Evolutionary conservation across 2,329 filamentous ascomycete genomes (phyloP).

Genomic region (Alternaria gansuensis): DNA sequence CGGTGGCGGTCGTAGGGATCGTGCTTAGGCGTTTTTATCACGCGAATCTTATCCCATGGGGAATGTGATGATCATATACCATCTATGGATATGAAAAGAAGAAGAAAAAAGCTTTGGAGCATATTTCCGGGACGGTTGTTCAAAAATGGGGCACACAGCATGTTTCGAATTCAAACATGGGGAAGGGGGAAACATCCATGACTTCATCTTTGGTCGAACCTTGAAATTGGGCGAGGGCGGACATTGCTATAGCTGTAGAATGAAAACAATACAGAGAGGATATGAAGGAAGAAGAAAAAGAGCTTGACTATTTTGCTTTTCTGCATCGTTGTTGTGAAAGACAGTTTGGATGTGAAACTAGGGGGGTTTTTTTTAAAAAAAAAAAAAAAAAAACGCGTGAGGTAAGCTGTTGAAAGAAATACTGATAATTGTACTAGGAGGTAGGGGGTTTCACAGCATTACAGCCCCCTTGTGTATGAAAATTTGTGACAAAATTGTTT

Average conservation of each 20-base stretch:
- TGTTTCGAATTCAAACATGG: constrained; percentile 2
- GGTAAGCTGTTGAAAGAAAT: background rate
- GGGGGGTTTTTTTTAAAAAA: no score
- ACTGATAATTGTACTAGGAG: background rate
- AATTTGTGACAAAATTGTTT: no score
- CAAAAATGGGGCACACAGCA: background rate
- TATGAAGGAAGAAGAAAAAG: no score
- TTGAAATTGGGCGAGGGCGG: no score
- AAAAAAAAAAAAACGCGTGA: no score
- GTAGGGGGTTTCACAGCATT: no score
- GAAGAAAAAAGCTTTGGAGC: background rate
- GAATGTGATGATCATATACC: background rate
- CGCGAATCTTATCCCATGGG: background rate
- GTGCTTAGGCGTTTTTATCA: constrained; percentile 7
- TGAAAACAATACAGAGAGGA: no score
- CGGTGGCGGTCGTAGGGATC: constrained; percentile 38
- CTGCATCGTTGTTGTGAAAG: no score
- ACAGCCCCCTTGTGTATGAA: no score
- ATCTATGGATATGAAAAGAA: background rate
- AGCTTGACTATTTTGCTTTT: no score
- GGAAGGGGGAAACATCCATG: background rate
- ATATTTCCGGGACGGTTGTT: background rate
- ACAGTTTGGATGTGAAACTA: no score
- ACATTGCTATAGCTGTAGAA: no score
- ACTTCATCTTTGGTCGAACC: background rate